These are phyloP conservation scores for Mortierella sp. DNA, from an alignment of 371 early-diverging fungal genomes.

Conservation along the genomic window DNA sequence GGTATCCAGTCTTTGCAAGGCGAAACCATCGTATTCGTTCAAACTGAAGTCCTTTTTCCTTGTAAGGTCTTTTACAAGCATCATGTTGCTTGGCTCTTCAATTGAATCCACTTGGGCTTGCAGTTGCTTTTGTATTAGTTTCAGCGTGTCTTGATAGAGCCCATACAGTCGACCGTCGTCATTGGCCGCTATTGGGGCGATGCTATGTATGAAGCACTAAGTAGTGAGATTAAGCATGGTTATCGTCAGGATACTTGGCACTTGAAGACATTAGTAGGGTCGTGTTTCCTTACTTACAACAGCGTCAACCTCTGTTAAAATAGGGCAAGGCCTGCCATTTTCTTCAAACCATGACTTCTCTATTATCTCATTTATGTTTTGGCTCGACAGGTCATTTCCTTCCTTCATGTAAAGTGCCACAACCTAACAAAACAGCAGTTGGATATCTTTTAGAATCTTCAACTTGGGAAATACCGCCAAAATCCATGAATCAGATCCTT, in stretches of 20 bases:
- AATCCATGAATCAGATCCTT: background rate
- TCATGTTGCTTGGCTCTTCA: background rate
- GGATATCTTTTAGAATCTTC: no score
- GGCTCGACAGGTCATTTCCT: background rate
- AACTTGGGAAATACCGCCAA: no score
- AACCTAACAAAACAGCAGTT: background rate
- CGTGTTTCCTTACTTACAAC: background rate
- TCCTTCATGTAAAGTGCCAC: constrained; percentile 14
- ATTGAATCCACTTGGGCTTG: background rate
- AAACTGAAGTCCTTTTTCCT: background rate
- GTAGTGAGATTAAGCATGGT: background rate
- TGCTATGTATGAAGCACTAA: constrained; percentile 6
- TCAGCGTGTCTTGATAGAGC: constrained; percentile 17
- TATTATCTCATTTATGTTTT: constrained; percentile 5
- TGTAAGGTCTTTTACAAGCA: background rate
- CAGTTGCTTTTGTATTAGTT: background rate
- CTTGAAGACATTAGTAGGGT: background rate
- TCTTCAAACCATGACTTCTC: constrained; percentile 6
- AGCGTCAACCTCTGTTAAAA: background rate
- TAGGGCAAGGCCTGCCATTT: background rate
- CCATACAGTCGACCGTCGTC: constrained; percentile 19
- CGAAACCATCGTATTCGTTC: background rate
- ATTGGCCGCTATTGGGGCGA: constrained; percentile 9
- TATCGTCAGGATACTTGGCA: background rate
- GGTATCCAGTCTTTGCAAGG: background rate